These are phyloP conservation scores for Colletotrichum chrysophilum DNA, from an alignment of 2,329 filamentous ascomycete species.

Conservation along the genomic window DNA sequence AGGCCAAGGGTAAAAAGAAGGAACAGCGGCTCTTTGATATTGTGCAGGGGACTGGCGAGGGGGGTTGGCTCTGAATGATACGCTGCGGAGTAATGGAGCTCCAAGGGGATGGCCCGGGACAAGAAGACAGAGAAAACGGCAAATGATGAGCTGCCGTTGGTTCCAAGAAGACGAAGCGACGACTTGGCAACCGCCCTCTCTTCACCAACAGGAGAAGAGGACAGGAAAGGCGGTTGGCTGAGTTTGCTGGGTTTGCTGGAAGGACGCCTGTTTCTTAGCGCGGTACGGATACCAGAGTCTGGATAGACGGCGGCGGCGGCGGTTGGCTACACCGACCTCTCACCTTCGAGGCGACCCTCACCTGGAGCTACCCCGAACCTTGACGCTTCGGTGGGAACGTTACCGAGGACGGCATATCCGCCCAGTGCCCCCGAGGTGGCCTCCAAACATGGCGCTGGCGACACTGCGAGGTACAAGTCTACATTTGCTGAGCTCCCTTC, in stretches of 20 bases:
- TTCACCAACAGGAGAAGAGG: neutral
- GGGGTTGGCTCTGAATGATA: neutral
- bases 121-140: neutral
- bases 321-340: neutral
- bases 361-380: neutral
- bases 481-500: neutral
- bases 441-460: neutral
- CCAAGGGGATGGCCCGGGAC: neutral
- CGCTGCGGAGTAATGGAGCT: conserved; percentile 4
- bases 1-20: neutral
- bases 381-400: neutral
- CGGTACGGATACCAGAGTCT: neutral
- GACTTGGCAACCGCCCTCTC: neutral
- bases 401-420: neutral
- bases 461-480: neutral
- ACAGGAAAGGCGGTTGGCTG: neutral
- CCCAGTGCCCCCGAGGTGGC: neutral
- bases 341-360: conserved; percentile 2
- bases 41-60: neutral
- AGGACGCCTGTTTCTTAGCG: neutral
- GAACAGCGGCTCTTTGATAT: neutral
- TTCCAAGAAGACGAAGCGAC: neutral
- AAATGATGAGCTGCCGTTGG: neutral
- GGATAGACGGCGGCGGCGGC: neutral
- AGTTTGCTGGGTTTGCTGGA: neutral